Percentiles rank a stretch among this genome's conserved stretches.
Conservation (phyloP, 805 yeast species). For the Crinitomyces ghanaensis region DNA sequence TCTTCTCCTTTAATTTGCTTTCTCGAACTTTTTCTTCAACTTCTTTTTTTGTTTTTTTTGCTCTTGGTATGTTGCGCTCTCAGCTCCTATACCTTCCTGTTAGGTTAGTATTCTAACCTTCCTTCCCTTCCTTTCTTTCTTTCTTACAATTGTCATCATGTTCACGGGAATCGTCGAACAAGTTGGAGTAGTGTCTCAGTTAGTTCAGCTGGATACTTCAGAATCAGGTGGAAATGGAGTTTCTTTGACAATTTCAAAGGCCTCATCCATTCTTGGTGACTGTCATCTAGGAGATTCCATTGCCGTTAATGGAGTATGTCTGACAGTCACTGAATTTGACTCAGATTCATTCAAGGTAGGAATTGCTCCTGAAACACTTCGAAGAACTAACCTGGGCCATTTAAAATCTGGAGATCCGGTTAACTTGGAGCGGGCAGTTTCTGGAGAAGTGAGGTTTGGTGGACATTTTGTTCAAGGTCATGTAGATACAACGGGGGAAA, state of each 20-base stretch:
- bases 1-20: too few relatives aligned
- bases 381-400: slow-evolving; percentile 63
- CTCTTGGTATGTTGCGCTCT: too few relatives aligned
- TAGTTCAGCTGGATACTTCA: slow-evolving; percentile 35
- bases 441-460: slow-evolving; percentile 74
- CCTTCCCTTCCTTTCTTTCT: too few relatives aligned
- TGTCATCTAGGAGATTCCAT: slow-evolving; percentile 92
- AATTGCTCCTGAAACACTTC: slow-evolving; percentile 81
- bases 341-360: slow-evolving; percentile 70
- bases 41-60: too few relatives aligned
- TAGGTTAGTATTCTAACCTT: too few relatives aligned
- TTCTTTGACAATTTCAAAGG: slow-evolving; percentile 53
- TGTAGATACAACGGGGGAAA: slow-evolving; percentile 76
- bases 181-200: slow-evolving; percentile 52
- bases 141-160: slow-evolving; percentile 38
- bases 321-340: slow-evolving; percentile 78
- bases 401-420: slow-evolving; percentile 51
- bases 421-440: slow-evolving; percentile 86
- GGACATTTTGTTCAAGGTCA: slow-evolving; percentile 99
- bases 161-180: slow-evolving; percentile 90
- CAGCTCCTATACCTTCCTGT: too few relatives aligned
- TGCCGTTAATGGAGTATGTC: slow-evolving; percentile 77
- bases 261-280: slow-evolving; percentile 54
- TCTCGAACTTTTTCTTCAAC: too few relatives aligned
- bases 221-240: slow-evolving; percentile 63